A percentile compares a stretch with the other conserved stretches of the same genome.
phyloP scores from a whole-genome alignment of 2,329 filamentous ascomycete genomes.

The Sordariomycetes sp. region DNA sequence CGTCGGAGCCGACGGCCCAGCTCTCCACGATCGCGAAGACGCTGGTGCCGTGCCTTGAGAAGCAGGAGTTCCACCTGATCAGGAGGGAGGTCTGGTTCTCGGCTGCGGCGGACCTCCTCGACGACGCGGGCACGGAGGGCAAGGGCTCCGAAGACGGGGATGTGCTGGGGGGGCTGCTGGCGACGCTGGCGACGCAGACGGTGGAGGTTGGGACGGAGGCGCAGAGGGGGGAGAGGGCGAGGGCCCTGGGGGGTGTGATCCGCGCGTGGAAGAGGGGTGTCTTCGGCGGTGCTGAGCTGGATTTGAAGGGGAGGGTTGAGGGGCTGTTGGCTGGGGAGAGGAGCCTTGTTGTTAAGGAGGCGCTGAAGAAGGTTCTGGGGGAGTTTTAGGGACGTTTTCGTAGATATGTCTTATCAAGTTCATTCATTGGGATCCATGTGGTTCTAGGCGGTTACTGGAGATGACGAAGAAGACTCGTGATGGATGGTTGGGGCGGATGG shows the following conservation, averaged over 20 bases:
- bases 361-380: slow-evolving; percentile 24
- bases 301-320: slow-evolving; percentile 20
- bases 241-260: slow-evolving; percentile 30
- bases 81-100: slow-evolving; percentile 43
- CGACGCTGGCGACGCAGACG: slow-evolving; percentile 33
- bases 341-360: slow-evolving; percentile 32
- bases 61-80: slow-evolving; percentile 26
- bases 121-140: slow-evolving; percentile 18
- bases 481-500: too few relatives aligned
- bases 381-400: slow-evolving; percentile 8
- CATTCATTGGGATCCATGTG: too few relatives aligned
- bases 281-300: slow-evolving; percentile 22
- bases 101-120: slow-evolving; percentile 34
- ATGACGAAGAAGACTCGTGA: too few relatives aligned
- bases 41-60: slow-evolving; percentile 28
- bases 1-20: slow-evolving; percentile 22
- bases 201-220: slow-evolving; percentile 37
- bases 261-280: slow-evolving; percentile 29
- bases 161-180: slow-evolving; percentile 26
- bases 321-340: slow-evolving; percentile 28
- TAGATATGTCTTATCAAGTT: too few relatives aligned
- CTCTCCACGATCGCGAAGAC: slow-evolving; percentile 26
- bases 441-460: too few relatives aligned
- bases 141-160: slow-evolving; percentile 4
- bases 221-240: slow-evolving; percentile 36